These are phyloP conservation scores for Cystobasidium onofrii DNA, from an alignment of 768 basidiomycete genomes.

Conservation along the genomic window DNA sequence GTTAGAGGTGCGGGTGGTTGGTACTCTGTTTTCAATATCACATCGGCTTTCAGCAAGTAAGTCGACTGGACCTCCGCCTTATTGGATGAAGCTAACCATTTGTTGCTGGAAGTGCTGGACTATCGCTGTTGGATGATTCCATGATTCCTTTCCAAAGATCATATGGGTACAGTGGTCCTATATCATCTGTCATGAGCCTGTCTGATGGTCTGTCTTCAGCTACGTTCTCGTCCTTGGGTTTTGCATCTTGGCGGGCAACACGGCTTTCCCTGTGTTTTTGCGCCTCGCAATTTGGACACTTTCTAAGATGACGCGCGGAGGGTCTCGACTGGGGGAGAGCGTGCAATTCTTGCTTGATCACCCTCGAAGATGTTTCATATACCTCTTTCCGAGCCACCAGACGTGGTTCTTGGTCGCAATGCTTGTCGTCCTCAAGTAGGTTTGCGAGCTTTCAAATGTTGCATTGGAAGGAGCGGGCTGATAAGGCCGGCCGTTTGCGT, in stretches of 20 bases:
- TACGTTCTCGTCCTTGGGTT: slow-evolving; percentile 56
- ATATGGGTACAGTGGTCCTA: slow-evolving; percentile 43
- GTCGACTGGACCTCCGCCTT: slow-evolving; percentile 11
- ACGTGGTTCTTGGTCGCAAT: slow-evolving; percentile 34
- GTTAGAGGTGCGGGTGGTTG: slow-evolving; percentile 58
- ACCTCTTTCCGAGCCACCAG: slow-evolving; percentile 36
- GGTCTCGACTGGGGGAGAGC: slow-evolving; percentile 64
- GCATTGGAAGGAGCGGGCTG: too few species aligned
- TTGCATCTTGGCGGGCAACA: slow-evolving; percentile 83
- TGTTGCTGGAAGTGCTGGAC: slow-evolving; percentile 62
- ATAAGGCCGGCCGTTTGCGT: too few species aligned
- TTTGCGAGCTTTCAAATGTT: background rate
- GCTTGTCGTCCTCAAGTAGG: slow-evolving; percentile 34
- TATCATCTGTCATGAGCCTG: background rate
- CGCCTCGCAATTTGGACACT: slow-evolving; percentile 73
- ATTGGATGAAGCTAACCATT: too few species aligned
- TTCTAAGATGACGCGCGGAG: slow-evolving; percentile 55
- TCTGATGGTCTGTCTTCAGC: slow-evolving; percentile 3
- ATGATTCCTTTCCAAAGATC: slow-evolving; percentile 76
- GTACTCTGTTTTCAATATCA: slow-evolving; percentile 76
- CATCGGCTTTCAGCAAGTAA: slow-evolving; percentile 59
- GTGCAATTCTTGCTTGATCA: slow-evolving; percentile 88
- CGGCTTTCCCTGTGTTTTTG: slow-evolving; percentile 57
- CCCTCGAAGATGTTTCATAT: slow-evolving; percentile 56
- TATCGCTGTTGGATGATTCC: slow-evolving; percentile 64